Conservation (phyloP, 768 basidiomycete species). For the Boletus edulis region DNA sequence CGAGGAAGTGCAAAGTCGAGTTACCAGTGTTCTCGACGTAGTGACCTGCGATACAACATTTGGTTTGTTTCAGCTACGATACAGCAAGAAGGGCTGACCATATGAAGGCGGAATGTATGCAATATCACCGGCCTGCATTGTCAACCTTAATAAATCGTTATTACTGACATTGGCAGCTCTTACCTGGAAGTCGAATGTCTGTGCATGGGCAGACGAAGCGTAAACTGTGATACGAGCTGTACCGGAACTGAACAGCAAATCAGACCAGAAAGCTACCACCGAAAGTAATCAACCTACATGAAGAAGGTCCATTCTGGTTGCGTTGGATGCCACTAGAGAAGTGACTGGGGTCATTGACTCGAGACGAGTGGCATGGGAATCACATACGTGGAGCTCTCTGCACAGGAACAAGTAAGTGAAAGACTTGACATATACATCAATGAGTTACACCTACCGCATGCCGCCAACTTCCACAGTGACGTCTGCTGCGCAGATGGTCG, state of each 20-base stretch:
- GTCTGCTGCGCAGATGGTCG: conserved; percentile 55
- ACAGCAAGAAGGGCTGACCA: conserved; percentile 5
- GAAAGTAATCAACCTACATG: conserved; percentile 25
- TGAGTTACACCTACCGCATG: conserved; percentile 42
- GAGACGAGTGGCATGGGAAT: not conserved
- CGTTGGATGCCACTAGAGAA: conserved; percentile 48
- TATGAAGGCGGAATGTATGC: conserved; percentile 26
- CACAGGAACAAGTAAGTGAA: not conserved
- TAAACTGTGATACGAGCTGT: conserved; percentile 43
- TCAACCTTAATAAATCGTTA: not conserved
- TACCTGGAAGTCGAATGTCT: conserved; percentile 46
- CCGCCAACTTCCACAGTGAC: conserved; percentile 60
- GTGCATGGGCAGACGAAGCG: conserved; percentile 38
- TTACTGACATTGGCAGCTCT: not conserved
- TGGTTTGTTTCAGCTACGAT: not conserved
- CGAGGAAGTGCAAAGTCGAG: conserved; percentile 54
- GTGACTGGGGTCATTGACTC: not conserved
- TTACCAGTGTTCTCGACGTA: conserved; percentile 69
- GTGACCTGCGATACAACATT: conserved; percentile 42
- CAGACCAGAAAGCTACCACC: not conserved
- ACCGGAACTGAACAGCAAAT: conserved; percentile 30
- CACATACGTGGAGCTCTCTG: conserved; percentile 47
- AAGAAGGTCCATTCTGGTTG: conserved; percentile 48
- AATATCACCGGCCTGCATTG: conserved; percentile 30
- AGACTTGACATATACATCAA: not conserved